A percentile compares a stretch with the other conserved stretches of the same genome.
These are phyloP conservation scores for Rhypophila decipiens DNA, from an alignment of 495 filamentous ascomycete genomes.

Conservation along the genomic window DNA sequence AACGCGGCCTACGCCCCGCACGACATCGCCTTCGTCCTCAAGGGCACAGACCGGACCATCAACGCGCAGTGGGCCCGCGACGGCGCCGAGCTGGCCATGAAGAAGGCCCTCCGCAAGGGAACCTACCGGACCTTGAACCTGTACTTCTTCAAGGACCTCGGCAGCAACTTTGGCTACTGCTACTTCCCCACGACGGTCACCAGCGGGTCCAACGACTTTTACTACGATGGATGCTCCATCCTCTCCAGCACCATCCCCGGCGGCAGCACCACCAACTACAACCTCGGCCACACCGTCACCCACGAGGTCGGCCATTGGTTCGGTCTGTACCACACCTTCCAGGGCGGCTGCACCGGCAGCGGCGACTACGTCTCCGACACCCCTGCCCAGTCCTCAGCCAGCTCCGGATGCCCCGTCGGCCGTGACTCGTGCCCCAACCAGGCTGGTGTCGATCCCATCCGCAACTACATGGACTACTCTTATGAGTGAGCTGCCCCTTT, in stretches of 20 bases:
- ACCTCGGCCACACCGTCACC: slow-evolving; percentile 52
- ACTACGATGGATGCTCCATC: slow-evolving; percentile 55
- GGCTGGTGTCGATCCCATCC: slow-evolving; percentile 50
- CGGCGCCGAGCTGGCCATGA: slow-evolving; percentile 47
- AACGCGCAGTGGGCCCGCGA: slow-evolving; percentile 52
- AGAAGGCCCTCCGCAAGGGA: slow-evolving; percentile 52
- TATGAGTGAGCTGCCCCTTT: slow-evolving; percentile 37
- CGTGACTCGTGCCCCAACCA: slow-evolving; percentile 47
- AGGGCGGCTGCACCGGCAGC: slow-evolving; percentile 49
- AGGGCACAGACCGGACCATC: slow-evolving; percentile 47
- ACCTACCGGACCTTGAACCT: slow-evolving; percentile 56
- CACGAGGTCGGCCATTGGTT: slow-evolving; percentile 68
- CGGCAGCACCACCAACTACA: slow-evolving; percentile 44
- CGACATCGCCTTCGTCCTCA: slow-evolving; percentile 48
- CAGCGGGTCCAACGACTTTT: slow-evolving; percentile 31
- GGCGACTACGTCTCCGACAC: slow-evolving; percentile 58
- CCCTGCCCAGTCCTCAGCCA: slow-evolving; percentile 43
- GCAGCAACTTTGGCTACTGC: slow-evolving; percentile 52
- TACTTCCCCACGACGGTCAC: slow-evolving; percentile 37
- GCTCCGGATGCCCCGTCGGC: slow-evolving; percentile 51
- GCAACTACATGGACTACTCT: slow-evolving; percentile 62
- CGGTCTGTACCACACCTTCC: slow-evolving; percentile 59
- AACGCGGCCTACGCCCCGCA: slow-evolving; percentile 46
- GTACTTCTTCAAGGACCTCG: slow-evolving; percentile 53
- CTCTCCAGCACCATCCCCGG: slow-evolving; percentile 49